Evolutionary conservation across 768 basidiomycete genomes (phyloP).

Genomic region (Ramaria sp.): DNA sequence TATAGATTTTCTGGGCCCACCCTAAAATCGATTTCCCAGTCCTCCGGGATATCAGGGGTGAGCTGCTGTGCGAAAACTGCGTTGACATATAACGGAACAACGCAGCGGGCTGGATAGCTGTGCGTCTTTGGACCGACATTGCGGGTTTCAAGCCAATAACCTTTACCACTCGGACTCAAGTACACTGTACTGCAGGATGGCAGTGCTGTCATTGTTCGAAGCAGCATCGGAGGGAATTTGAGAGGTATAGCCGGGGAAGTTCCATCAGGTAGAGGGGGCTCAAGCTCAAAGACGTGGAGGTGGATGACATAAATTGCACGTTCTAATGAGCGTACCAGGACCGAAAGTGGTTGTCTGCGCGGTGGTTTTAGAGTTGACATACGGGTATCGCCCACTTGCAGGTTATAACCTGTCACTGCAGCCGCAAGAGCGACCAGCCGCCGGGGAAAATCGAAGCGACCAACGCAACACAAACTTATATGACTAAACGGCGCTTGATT

Average conservation of each 20-base stretch:
- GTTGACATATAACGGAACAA: constrained; percentile 22
- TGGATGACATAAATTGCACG: not conserved
- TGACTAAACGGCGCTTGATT: not conserved
- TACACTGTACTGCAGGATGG: constrained; percentile 20
- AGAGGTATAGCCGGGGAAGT: not conserved
- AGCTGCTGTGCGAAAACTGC: constrained; percentile 1
- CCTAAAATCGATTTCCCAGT: constrained; percentile 11
- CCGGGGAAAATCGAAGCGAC: not conserved
- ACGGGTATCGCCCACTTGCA: not conserved
- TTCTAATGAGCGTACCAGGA: not conserved
- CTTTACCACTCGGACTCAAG: constrained; percentile 22
- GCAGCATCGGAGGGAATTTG: not conserved
- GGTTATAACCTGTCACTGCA: not conserved
- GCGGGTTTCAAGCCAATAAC: constrained; percentile 26
- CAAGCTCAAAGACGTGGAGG: not conserved
- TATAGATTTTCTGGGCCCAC: constrained; percentile 20
- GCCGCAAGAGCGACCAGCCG: not conserved
- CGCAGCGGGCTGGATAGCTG: constrained; percentile 21
- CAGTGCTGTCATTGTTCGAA: constrained; percentile 13
- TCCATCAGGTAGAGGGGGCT: not conserved
- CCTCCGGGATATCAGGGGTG: constrained; percentile 7
- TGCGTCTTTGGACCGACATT: constrained; percentile 19
- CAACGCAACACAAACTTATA: not conserved
- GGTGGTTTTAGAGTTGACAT: not conserved
- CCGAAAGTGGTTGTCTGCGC: not conserved